Base-by-base conservation (phyloP, 306 rosid genomes). In the Rosa chinensis region DNA sequence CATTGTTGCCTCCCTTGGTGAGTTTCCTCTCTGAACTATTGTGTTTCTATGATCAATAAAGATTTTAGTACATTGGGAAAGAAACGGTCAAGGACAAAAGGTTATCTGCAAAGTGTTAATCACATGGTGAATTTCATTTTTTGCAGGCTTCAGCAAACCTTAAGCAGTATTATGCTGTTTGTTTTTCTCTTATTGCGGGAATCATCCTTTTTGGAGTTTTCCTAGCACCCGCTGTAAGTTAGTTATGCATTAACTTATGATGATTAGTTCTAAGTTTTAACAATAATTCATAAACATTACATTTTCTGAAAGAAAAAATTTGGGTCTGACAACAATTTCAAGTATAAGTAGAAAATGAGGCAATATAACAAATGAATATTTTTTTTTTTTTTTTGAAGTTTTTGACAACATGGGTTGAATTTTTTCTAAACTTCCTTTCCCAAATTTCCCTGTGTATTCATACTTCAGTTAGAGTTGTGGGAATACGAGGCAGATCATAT, bases 401-500 rank as follows among this genome's bases (percentile, higher is more conserved):
- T 66, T 77, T 55, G 13, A 53, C 58, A 75, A 47, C 66, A 18
- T 37, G 69, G 62, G 37, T 58, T 77, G 78, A 9, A 9, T 23
- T 44, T 10, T 85, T 78, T 75, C 59, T 76, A 55, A 73, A 83
- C 28, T 28, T 28, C 28, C 37, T 76, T 81, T 43, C 47, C 47
- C 47, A 43, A 43, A 43, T 6, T 43, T 43, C 47, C 47, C 10
- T 43, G 10, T 43, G 7, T 43, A 10, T 64, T 66, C 28, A 28
- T 83, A 76, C 83, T 58, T 74, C 89, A 92, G 98, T 86, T 94
- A 90, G 98, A 94, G 92, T 96, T 94, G 75, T 94, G 83, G 98
- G 97, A 79, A 48, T 94, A 35, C 97, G 98, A 69, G 98, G 97
- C 83, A 94, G 97, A 68, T 94, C 98, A 43, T 94, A 94, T 80